Evolutionary conservation across 192 early-diverging fungal genomes (phyloP), one percentile per base, ranked within the genome.

Genomic region (Coemansia furcata): DNA sequence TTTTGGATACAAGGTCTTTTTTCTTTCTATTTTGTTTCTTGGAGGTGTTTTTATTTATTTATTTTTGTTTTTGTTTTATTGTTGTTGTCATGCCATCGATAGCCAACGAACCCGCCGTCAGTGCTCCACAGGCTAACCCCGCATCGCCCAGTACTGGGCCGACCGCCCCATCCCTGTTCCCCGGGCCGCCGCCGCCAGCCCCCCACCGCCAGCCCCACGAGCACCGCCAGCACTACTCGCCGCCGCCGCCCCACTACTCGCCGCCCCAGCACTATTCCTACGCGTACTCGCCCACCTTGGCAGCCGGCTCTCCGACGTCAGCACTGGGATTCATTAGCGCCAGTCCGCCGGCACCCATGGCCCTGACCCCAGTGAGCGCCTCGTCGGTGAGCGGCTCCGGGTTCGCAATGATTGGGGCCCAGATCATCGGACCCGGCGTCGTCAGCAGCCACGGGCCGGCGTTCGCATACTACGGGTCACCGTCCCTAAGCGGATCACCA

Each of bases 391-490:
- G 57, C 26, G 14, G 40, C 1, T 32, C 61, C 30, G 63, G 65
- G 26, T 67, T 58, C 44, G 65, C 71, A 1, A 19, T 75, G 10
- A 63, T 69, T 30, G 66, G 57, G n/a, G 69, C 49, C 15, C 65
- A 62, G 33, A 50, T 65, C 26, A 47, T 76, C 8, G n/a, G 62
- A 0, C 54, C 54, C 30, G 29, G 68, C 39, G 61, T 63, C 36
- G 38, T 54, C 60, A 6, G 32, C 63, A 9, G 42, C 50, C 47
- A 50, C 21, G 62, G 21, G n/a, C 43, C 63, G 9, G 63, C 38
- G 17, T 81, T 76, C 59, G 67, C 71, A 4, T 72, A 76, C 74
- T 73, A 73, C 39, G 69, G 32, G 30, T 64, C 76, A 47, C 65
- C 63, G 36, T 35, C 57, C 1, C 61, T 62, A 2, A 36, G 60